Base-by-base conservation (phyloP, 306 rosid species). In the Vigna radiata region DNA sequence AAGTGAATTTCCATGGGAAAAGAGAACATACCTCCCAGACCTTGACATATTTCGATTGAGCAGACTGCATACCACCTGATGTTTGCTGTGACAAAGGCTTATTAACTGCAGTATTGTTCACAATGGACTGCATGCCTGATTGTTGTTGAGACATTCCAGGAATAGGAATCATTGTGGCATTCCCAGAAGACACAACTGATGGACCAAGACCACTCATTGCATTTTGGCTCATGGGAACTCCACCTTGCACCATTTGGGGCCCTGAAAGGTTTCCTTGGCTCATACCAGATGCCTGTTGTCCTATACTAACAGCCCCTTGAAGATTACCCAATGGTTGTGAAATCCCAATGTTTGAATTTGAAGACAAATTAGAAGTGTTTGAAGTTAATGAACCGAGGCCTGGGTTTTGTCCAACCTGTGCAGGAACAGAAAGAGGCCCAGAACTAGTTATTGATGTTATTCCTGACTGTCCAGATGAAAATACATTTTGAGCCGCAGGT, bases 71-170 rank as follows among this genome's bases (percentile, higher is more conserved):
- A 82, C 86, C 93, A 75, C 87, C 90, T 66, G 94, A 81, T 31
- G 93, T 77, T 75, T 89, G 95, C 78, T 95, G 99, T 17, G 91
- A 68, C 78, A 92, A 85, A 5, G 94, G 79, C 82, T 92, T 85
- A 81, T 76, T 91, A 70, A 92, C 81, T 63, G 91, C 91, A 29
- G 89, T 66, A 81, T 85, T 87, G 85, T 85, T 89, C 82, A 76
- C 84, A 79, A 89, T 88, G 21, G 97, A 48, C 47, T 83, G 99
- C 87, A 89, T 84, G 77, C 89, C 89, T 70, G 93, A 75, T 80
- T 86, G 97, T 77, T 87, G 96, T 84, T 95, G 97, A 81, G 97
- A 65, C 87, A 92, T 92, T 85, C 99, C 98, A 16, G 98, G 98
- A 75, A 98, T 96, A 48, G 99, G 99, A 77, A 92, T 92, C 99